Conservation (phyloP, 352 stramenopile species). For the Globisporangium splendens region DNA sequence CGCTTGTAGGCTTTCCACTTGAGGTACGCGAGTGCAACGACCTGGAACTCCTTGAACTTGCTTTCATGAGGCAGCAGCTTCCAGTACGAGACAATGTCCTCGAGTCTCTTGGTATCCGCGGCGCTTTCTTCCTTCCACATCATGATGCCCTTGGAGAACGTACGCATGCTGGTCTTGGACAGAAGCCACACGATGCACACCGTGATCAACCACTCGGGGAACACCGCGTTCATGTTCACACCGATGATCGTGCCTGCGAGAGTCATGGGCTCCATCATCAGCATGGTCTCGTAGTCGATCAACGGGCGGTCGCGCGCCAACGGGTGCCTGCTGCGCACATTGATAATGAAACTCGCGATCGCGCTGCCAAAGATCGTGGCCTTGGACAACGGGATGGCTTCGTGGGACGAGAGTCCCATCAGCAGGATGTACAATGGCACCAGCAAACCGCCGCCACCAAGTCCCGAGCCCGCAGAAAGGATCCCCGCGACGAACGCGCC, state of each 20-base stretch:
- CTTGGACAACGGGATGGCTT: conserved; percentile 82
- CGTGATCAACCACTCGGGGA: conserved; percentile 82
- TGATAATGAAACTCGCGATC: conserved; percentile 76
- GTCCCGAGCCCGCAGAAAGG: conserved; percentile 57
- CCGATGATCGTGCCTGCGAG: conserved; percentile 83
- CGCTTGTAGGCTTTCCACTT: conserved; percentile 76
- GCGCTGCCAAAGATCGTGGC: conserved; percentile 79
- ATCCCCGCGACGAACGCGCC: conserved; percentile 61
- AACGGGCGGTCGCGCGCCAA: conserved; percentile 53
- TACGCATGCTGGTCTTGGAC: conserved; percentile 63
- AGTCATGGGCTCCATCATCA: conserved; percentile 87
- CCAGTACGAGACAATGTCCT: conserved; percentile 65
- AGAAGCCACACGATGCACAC: conserved; percentile 76
- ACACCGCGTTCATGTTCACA: conserved; percentile 81
- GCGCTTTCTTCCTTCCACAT: conserved; percentile 65
- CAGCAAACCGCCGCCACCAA: conserved; percentile 73
- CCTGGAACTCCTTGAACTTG: conserved; percentile 70
- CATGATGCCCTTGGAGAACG: conserved; percentile 58
- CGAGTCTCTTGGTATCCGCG: conserved; percentile 40
- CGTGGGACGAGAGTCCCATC: conserved; percentile 69
- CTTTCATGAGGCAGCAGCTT: conserved; percentile 54
- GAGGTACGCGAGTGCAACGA: conserved; percentile 56
- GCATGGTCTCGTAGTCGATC: conserved; percentile 83
- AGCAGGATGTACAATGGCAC: conserved; percentile 79
- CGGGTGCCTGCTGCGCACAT: conserved; percentile 59